Conservation (phyloP, 2,329 filamentous ascomycete genomes). For the Pseudogymnoascus sp. region DNA sequence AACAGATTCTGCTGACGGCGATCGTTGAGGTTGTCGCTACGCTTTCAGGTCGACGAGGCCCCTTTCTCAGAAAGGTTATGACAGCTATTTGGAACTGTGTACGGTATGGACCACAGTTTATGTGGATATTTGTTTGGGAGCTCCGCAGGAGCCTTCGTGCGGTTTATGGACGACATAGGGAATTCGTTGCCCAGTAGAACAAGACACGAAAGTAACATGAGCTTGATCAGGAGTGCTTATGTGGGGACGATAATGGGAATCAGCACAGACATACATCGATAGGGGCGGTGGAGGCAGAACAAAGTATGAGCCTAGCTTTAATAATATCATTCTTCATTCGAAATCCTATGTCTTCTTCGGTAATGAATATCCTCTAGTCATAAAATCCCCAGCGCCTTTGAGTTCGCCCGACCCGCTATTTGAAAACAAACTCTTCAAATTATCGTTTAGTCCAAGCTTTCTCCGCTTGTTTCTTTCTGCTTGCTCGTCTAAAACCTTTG, state of each 20-base stretch:
- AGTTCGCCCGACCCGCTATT: conserved; percentile 36
- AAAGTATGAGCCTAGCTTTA: not conserved
- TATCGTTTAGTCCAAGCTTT: conserved; percentile 55
- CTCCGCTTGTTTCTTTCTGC: conserved; percentile 71
- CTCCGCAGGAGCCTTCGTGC: not conserved
- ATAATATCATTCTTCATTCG: not conserved
- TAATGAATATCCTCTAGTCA: conserved; percentile 50
- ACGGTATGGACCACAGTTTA: not conserved
- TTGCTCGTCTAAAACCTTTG: conserved; percentile 80
- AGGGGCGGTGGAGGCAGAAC: not conserved
- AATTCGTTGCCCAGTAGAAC: not conserved
- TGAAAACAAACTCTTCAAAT: conserved; percentile 46
- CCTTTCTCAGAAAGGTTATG: not conserved
- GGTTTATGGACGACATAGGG: not conserved
- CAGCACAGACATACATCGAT: not conserved
- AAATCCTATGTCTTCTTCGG: conserved; percentile 34
- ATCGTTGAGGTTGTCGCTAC: not conserved
- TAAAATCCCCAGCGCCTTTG: conserved; percentile 40
- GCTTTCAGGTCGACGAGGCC: not conserved
- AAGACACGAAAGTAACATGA: not conserved
- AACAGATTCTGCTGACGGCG: not conserved
- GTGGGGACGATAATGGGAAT: not conserved
- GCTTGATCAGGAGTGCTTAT: not conserved
- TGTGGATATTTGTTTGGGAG: not conserved
- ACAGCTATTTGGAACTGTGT: not conserved